phyloP scores from a whole-genome alignment of 768 basidiomycete genomes.

The Leccinum subgranulosum region DNA sequence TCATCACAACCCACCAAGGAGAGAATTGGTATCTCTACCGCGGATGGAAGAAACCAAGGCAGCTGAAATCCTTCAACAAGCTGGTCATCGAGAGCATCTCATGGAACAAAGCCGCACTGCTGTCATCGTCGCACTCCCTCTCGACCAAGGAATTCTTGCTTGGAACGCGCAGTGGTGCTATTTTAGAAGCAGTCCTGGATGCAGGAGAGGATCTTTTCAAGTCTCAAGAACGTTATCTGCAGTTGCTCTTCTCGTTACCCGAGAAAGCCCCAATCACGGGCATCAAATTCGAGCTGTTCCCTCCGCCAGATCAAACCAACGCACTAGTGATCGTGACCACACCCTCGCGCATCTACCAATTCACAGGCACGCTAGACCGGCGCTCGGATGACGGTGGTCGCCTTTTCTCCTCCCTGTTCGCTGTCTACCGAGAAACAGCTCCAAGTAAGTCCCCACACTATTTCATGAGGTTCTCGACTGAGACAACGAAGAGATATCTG shows the following conservation, averaged over 20 bases:
- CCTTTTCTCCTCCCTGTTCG: slow-evolving; percentile 73
- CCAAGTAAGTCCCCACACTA: slow-evolving; percentile 61
- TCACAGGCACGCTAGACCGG: slow-evolving; percentile 65
- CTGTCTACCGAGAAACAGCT: slow-evolving; percentile 66
- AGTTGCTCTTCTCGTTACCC: slow-evolving; percentile 70
- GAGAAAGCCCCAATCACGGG: slow-evolving; percentile 85
- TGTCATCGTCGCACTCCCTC: slow-evolving; percentile 63
- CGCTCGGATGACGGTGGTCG: slow-evolving; percentile 73
- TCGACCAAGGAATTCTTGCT: slow-evolving; percentile 85
- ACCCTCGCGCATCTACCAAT: slow-evolving; percentile 86
- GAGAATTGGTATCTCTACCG: slow-evolving; percentile 92
- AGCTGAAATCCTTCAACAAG: slow-evolving; percentile 70
- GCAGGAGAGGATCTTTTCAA: slow-evolving; percentile 92
- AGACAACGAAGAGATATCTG: slow-evolving; percentile 71
- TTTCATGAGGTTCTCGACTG: slow-evolving; percentile 12
- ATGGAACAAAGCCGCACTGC: slow-evolving; percentile 76
- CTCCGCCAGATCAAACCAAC: slow-evolving; percentile 57
- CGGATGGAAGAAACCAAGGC: slow-evolving; percentile 78
- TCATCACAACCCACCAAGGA: slow-evolving; percentile 82
- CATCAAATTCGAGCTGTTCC: slow-evolving; percentile 75
- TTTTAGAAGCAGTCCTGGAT: slow-evolving; percentile 88
- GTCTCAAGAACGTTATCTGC: slow-evolving; percentile 77
- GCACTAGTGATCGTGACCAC: slow-evolving; percentile 82
- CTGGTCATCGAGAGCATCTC: slow-evolving; percentile 88
- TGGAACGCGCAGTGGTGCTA: slow-evolving; percentile 78